Conservation (phyloP, 768 basidiomycete genomes). For the Amanita jacksonii region DNA sequence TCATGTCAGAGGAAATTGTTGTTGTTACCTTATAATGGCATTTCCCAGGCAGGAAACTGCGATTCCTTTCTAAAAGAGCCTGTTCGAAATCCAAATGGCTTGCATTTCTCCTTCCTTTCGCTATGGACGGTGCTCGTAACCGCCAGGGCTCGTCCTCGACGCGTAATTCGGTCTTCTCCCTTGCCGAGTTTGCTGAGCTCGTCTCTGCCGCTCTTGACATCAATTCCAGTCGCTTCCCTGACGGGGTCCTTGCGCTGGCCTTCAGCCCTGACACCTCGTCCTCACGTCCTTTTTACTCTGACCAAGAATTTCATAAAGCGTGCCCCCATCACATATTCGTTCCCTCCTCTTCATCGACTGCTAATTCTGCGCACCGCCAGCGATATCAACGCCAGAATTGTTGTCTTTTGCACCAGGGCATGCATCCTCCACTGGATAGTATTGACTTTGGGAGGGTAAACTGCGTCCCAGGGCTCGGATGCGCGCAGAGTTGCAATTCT, state of each 20-base stretch:
- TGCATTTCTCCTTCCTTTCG: not conserved
- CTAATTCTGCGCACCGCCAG: not conserved
- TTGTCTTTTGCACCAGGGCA: not conserved
- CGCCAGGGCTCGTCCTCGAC: not conserved
- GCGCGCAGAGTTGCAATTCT: not conserved
- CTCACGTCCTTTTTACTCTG: constrained; percentile 1
- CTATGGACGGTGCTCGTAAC: not conserved
- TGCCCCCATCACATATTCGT: not conserved
- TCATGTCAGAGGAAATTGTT: constrained; percentile 1
- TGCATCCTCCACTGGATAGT: constrained; percentile 1
- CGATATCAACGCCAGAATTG: not conserved
- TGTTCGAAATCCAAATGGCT: not conserved
- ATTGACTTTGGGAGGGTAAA: constrained; percentile 4
- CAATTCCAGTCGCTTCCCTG: constrained; percentile 9
- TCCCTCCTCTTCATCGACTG: not conserved
- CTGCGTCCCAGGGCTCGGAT: constrained; percentile 2
- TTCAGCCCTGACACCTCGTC: constrained; percentile 5
- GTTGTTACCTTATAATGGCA: too few species aligned
- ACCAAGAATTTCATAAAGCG: not conserved
- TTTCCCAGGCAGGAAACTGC: not conserved
- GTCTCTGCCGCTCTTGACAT: constrained; percentile 7
- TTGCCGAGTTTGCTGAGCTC: constrained; percentile 1
- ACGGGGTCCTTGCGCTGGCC: not conserved
- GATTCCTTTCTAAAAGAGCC: not conserved
- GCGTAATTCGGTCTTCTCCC: constrained; percentile 2